These are phyloP conservation scores for Choiromyces venosus DNA, from an alignment of 495 filamentous ascomycete species.

Conservation along the genomic window DNA sequence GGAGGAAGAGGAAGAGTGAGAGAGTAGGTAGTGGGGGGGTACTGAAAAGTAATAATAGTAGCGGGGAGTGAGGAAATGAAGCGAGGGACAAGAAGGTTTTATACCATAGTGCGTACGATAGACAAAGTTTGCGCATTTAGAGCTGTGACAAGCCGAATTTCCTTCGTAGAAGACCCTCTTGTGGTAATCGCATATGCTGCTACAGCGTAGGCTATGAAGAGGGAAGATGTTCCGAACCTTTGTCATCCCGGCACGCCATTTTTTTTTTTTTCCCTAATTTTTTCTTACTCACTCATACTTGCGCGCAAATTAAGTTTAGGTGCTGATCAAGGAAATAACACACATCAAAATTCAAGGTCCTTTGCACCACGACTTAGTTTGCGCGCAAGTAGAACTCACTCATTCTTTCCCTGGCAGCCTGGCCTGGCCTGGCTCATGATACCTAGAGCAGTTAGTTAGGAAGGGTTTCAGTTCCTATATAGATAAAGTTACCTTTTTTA, in stretches of 20 bases:
- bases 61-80: neutral
- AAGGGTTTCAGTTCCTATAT: neutral
- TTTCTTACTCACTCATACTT: neutral
- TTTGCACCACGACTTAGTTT: no score
- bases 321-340: no score
- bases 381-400: no score
- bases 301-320: no score
- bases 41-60: neutral
- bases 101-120: neutral
- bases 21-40: neutral
- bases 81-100: neutral
- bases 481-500: neutral
- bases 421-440: neutral
- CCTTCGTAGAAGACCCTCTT: neutral
- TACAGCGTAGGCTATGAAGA: no score
- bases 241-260: neutral
- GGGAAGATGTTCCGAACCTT: neutral
- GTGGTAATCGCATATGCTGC: neutral
- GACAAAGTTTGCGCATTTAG: neutral
- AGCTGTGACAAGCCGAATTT: neutral
- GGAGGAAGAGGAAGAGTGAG: neutral
- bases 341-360: no score
- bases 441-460: neutral
- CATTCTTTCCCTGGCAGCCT: neutral
- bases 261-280: neutral